These are phyloP conservation scores for Hibiscus trionum DNA, from an alignment of 345 rosid species.

Conservation along the genomic window DNA sequence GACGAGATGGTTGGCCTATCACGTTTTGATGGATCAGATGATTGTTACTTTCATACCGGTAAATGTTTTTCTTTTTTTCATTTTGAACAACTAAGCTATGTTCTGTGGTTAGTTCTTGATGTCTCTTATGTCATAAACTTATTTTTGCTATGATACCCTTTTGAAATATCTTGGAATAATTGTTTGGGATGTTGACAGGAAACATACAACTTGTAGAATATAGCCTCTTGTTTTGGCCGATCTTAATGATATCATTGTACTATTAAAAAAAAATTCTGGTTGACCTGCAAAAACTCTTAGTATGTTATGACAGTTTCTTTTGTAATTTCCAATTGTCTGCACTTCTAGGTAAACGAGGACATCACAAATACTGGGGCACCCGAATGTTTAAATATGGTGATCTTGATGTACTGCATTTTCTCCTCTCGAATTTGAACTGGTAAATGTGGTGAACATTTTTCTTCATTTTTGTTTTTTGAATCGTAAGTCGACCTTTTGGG, in stretches of 20 bases:
- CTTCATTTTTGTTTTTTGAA: background rate
- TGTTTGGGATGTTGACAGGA: background rate
- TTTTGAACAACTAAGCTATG: background rate
- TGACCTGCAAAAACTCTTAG: background rate
- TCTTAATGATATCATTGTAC: background rate
- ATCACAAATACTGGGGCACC: slow-evolving; percentile 96
- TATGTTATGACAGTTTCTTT: background rate
- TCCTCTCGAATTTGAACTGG: slow-evolving; percentile 93
- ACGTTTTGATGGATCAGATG: slow-evolving; percentile 89
- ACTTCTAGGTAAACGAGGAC: slow-evolving; percentile 80
- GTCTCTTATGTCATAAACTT: background rate
- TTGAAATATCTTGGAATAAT: background rate
- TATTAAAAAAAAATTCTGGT: background rate
- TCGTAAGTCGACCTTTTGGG: background rate
- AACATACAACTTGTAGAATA: background rate
- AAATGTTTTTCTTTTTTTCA: slow-evolving; percentile 12
- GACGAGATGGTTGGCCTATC: slow-evolving; percentile 97
- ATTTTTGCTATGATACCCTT: background rate
- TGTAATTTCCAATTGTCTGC: background rate
- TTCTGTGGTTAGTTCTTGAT: background rate
- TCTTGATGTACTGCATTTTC: slow-evolving; percentile 81
- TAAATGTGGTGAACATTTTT: slow-evolving; percentile 28
- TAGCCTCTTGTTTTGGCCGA: background rate
- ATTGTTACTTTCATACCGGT: slow-evolving; percentile 94
- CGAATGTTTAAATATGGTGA: slow-evolving; percentile 95